Percentiles rank a stretch among this genome's conserved stretches.
phyloP scores from a whole-genome alignment of 1,284 basidiomycete genomes.

The Stygiomarasmius scandens region DNA sequence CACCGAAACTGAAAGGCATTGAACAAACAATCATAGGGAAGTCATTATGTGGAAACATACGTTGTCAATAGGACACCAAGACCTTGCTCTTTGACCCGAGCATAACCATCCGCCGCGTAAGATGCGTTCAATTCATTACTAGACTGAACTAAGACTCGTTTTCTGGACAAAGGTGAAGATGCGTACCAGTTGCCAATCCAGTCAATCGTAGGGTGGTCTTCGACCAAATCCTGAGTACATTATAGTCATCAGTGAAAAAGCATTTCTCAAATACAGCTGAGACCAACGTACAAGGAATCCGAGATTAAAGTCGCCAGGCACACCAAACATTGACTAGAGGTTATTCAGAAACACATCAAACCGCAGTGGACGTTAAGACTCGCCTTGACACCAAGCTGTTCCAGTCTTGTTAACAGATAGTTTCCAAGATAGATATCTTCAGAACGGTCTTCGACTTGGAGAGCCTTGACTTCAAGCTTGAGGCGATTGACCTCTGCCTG shows the following conservation, averaged over 20 bases:
- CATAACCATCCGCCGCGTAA: conserved; percentile 95
- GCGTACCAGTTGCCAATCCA: conserved; percentile 90
- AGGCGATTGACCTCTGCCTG: conserved; percentile 58
- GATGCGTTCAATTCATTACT: conserved; percentile 88
- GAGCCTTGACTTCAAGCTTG: conserved; percentile 50
- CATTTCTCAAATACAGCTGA: no score
- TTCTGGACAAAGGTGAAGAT: not conserved
- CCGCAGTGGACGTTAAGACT: conserved; percentile 23
- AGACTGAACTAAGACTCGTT: not conserved
- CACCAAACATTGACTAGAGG: conserved; percentile 75
- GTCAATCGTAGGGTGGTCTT: conserved; percentile 76
- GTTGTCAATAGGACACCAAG: conserved; percentile 81
- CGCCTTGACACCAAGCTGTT: conserved; percentile 69
- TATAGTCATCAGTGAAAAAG: no score
- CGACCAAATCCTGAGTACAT: conserved; percentile 74
- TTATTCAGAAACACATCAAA: conserved; percentile 11
- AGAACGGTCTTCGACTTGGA: conserved; percentile 41
- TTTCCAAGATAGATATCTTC: conserved; percentile 62
- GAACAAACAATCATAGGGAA: conserved; percentile 10
- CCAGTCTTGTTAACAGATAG: conserved; percentile 74
- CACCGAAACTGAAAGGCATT: conserved; percentile 73
- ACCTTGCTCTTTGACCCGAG: conserved; percentile 76
- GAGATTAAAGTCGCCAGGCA: conserved; percentile 94
- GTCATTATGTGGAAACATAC: conserved; percentile 36
- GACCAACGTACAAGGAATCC: conserved; percentile 60